Conservation (phyloP, 306 rosid species). For the Potentilla sterilis region DNA sequence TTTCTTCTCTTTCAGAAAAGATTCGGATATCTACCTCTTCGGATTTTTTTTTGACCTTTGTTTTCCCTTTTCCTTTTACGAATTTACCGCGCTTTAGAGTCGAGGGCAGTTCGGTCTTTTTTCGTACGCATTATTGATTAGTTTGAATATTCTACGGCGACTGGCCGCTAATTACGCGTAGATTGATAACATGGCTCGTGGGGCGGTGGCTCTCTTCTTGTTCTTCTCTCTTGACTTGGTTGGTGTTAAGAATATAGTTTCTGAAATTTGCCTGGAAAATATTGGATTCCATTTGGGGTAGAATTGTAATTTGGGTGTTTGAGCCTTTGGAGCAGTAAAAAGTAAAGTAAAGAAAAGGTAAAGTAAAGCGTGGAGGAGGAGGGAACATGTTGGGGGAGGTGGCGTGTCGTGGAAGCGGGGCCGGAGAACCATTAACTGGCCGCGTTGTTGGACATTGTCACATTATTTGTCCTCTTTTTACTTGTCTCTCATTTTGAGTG, state of each 20-base stretch:
- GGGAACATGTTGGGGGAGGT: conserved; percentile 24
- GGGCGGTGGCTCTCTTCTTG: conserved; percentile 23
- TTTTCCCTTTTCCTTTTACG: not conserved
- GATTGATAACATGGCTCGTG: conserved; percentile 31
- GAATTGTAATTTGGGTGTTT: not conserved
- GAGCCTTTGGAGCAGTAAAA: conserved; percentile 11
- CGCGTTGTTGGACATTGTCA: conserved; percentile 23
- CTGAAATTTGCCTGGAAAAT: not conserved
- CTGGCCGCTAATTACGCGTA: conserved; percentile 32
- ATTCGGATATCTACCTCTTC: not conserved
- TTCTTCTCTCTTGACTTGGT: not conserved
- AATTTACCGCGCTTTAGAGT: not conserved
- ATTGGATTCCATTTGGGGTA: conserved; percentile 20
- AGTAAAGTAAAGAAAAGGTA: conserved; percentile 1
- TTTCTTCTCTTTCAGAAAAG: not conserved
- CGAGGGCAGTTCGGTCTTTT: conserved; percentile 20
- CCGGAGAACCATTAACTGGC: conserved; percentile 6
- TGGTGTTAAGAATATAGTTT: not conserved
- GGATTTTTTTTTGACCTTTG: not conserved
- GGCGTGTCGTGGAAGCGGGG: conserved; percentile 25
- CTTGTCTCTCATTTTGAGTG: not conserved
- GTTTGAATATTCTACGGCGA: not conserved
- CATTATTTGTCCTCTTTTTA: conserved; percentile 9
- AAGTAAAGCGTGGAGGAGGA: conserved; percentile 26
- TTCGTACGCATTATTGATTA: not conserved